A percentile compares a stretch with the other conserved stretches of the same genome.
Evolutionary conservation across 179 eudicot species (phyloP).

Genomic region (Camellia oleifera): DNA sequence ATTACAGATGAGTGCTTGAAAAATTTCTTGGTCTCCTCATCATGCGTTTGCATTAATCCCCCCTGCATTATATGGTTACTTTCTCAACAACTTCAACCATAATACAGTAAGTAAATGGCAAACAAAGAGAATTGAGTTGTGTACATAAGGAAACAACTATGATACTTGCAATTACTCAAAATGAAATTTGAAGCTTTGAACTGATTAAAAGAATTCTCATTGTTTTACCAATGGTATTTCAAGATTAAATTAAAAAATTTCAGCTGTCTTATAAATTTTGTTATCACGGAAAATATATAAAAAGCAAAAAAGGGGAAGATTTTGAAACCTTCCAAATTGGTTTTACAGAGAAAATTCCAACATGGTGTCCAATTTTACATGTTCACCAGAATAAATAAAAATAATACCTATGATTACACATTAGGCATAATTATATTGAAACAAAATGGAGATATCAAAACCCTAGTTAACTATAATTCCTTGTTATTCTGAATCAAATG

Average conservation of each 20-base stretch:
- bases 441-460: not conserved
- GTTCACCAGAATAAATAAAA: not conserved
- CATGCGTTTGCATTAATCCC: slow-evolving; percentile 89
- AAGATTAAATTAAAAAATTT: not conserved
- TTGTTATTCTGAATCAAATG: not conserved
- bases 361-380: not conserved
- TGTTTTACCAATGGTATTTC: not conserved
- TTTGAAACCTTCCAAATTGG: not conserved
- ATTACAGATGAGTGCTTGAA: slow-evolving; percentile 89
- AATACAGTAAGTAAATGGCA: not conserved
- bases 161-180: too few species aligned
- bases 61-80: slow-evolving; percentile 36
- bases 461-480: not conserved
- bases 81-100: not conserved
- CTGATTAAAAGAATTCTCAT: not conserved
- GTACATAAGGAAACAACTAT: not conserved
- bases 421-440: not conserved
- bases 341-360: not conserved
- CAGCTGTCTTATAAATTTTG: not conserved
- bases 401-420: too few species aligned
- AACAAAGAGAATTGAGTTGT: too few species aligned
- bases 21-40: slow-evolving; percentile 78
- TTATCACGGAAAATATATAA: not conserved
- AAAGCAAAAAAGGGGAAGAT: not conserved
- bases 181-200: too few species aligned